Conservation (phyloP, 1,284 basidiomycete genomes). For the Heterobasidion occidentale region DNA sequence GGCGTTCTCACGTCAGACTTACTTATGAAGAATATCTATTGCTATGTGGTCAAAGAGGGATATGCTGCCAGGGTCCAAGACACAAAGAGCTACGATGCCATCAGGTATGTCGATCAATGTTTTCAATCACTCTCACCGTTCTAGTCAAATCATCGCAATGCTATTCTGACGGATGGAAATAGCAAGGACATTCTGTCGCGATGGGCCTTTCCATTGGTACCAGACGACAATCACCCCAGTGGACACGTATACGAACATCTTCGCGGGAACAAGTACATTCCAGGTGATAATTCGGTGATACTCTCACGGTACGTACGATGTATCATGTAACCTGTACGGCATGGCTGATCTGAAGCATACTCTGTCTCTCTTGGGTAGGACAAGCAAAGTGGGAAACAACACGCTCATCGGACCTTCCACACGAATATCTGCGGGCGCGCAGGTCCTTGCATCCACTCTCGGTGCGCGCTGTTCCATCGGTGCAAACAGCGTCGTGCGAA, state of each 20-base stretch:
- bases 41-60: conserved; percentile 78
- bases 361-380: conserved; percentile 31
- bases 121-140: neutral
- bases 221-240: conserved; percentile 86
- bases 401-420: conserved; percentile 75
- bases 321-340: neutral
- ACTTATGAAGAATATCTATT: conserved; percentile 91
- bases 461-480: conserved; percentile 71
- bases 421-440: conserved; percentile 53
- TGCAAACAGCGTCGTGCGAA: conserved; percentile 48
- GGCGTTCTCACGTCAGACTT: conserved; percentile 96
- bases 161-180: conserved; percentile 3
- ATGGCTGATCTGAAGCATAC: neutral
- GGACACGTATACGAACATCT: conserved; percentile 77
- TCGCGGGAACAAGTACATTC: conserved; percentile 81
- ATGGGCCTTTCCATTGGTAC: conserved; percentile 93
- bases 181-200: conserved; percentile 89
- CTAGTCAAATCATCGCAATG: too few relatives aligned
- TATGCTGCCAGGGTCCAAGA: conserved; percentile 88
- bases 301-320: conserved; percentile 57
- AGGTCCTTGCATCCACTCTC: conserved; percentile 66
- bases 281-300: conserved; percentile 64
- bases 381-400: conserved; percentile 78
- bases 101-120: conserved; percentile 45
- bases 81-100: conserved; percentile 82